Evolutionary conservation across 305 asterid genomes (phyloP).

Genomic region (Fraxinus xanthoxyloides): DNA sequence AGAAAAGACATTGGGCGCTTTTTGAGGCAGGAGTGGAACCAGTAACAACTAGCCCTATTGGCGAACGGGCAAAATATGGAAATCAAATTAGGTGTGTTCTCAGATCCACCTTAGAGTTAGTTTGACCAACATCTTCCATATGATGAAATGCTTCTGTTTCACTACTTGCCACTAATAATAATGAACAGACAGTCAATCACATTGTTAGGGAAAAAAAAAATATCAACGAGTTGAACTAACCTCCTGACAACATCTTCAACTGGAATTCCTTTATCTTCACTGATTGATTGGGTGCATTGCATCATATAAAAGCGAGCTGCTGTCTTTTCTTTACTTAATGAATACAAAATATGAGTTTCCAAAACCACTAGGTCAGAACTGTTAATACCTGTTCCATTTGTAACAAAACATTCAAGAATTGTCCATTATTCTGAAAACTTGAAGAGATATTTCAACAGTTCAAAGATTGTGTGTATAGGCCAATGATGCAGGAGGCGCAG

Average conservation of each 20-base stretch:
- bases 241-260: constrained; percentile 29
- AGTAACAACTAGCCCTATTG: neutral
- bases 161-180: neutral
- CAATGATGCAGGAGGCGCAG: neutral
- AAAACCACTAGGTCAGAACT: constrained; percentile 41
- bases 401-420: constrained; percentile 21
- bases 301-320: constrained; percentile 54
- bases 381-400: constrained; percentile 40
- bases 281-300: constrained; percentile 27
- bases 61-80: neutral
- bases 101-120: neutral
- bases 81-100: neutral
- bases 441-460: neutral
- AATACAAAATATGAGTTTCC: constrained; percentile 45
- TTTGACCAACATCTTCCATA: neutral
- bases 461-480: neutral
- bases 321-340: constrained; percentile 47
- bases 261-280: constrained; percentile 18
- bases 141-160: neutral
- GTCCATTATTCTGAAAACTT: neutral
- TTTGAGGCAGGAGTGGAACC: neutral
- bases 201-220: neutral
- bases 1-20: neutral
- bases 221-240: constrained; percentile 20
- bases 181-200: neutral